Base-by-base conservation (phyloP, 192 early-diverging fungal genomes). In the Haplosporangium gracile region DNA sequence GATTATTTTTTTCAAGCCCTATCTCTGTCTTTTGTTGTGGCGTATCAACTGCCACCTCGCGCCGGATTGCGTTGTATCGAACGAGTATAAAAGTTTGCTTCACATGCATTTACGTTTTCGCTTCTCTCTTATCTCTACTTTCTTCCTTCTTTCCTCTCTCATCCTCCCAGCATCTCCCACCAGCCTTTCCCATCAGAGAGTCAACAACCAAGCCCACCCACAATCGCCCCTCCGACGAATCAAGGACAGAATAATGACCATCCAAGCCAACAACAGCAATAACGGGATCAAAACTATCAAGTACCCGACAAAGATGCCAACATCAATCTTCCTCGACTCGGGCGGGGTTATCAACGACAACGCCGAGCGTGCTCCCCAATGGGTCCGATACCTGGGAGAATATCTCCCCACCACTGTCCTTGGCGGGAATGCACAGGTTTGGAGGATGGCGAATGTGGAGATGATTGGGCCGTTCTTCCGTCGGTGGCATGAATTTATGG, bases 281-380 rank as follows among this genome's bases (percentile, higher is more conserved):
- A 36, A 36, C 2, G 2, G 36, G 22, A 16, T 63, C 38, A 15
- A 51, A 51, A 32, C 40, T 29, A 5, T 39, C 16, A 63, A 60
- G 34, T 79, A 72, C 40, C 83, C 84, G 5, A 68, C 84, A 71
- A 86, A 86, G 74, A 77, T 86, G 75, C 84, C 84, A 5, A 39
- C 63, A 7, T 75, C 76, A 18, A 77, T 81, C 49, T 86, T 86
- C 70, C 76, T 86, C 16, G 84, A 86, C 34, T 79, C 77, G 53
- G 84, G 79, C 4, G 84, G 84, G 26, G 84, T 81, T 1, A 86
- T 86, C 74, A 86, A 86, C 32, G 84, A 86, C 70, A 86, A 86
- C 36, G 36, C 63, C 13, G 65, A 49, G 26, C 78, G 84, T 39
- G 75, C 79, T 0, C 84, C 84, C 0, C 84, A 86, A 68, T 86